phyloP scores from a whole-genome alignment of 352 stramenopile species.

The Phytophthora nicotianae region DNA sequence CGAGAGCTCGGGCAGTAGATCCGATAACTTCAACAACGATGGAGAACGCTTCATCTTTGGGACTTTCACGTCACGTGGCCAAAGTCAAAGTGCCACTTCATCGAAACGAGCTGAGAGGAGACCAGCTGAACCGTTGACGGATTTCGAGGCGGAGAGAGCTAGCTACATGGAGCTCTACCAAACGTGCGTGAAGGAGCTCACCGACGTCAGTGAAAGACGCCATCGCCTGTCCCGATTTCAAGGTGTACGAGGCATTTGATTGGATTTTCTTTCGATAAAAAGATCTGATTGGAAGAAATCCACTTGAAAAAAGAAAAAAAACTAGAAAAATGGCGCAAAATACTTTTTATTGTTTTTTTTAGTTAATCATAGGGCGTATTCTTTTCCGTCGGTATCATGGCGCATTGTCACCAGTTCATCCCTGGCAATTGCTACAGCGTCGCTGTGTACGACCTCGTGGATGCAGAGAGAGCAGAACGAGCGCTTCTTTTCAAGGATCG shows the following conservation, averaged over 20 bases:
- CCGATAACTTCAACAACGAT: slow-evolving; percentile 2
- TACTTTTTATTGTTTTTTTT: background rate
- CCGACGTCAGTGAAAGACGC: slow-evolving; percentile 3
- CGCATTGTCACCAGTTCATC: slow-evolving; percentile 27
- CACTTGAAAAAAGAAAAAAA: background rate
- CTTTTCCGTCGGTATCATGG: slow-evolving; percentile 13
- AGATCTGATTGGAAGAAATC: slow-evolving; percentile 6
- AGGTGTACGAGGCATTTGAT: background rate
- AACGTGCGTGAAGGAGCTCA: background rate
- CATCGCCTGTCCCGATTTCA: slow-evolving; percentile 13
- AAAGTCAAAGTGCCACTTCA: slow-evolving; percentile 10
- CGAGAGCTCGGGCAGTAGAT: slow-evolving; percentile 15
- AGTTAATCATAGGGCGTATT: slow-evolving; percentile 20
- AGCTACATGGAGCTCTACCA: background rate
- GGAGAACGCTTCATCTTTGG: background rate
- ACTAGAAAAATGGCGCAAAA: background rate
- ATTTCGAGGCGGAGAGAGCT: background rate
- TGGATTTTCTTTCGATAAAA: slow-evolving; percentile 6
- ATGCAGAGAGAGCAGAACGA: slow-evolving; percentile 38
- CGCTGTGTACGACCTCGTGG: slow-evolving; percentile 25
- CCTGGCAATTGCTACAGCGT: slow-evolving; percentile 29
- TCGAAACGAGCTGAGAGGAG: background rate
- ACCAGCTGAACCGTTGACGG: slow-evolving; percentile 1
- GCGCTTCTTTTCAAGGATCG: slow-evolving; percentile 39
- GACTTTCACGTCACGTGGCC: slow-evolving; percentile 1